Base-by-base conservation (phyloP, 2,329 filamentous ascomycete species). In the Paramyrothecium roridum region DNA sequence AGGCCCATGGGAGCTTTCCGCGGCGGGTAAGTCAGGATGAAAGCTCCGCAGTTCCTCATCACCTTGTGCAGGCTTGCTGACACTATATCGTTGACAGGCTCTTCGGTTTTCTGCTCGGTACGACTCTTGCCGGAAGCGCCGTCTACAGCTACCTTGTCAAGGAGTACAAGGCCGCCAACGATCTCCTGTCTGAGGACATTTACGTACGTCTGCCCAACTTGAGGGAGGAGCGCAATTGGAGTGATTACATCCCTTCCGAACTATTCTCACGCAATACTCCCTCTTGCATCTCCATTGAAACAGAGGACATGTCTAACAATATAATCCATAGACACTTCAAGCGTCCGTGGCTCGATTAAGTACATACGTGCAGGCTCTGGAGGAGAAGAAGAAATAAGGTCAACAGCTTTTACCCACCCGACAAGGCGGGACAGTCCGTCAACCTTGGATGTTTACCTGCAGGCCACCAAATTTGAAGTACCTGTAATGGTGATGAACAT, bases 141-240 rank as follows among this genome's bases (percentile, higher is more conserved):
- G 89, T 96, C 65, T 98, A 97, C 78, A 92, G 91, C 73, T 98
- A 98, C 73, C 84, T 96, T 62, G 78, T 98, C 65, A 86, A 93
- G 71, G 93, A 98, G 74, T 98, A 97, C 80, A 91, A 92, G 77
- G 81, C 92, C 47, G 90, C 91, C 64, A 98, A 97, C 78, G 90
- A 96, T 76, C 83, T 97, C 68, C 79, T 98, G 75, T 93, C 88
- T 58, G 92, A 96, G 76, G 93, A 98, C 75, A 96, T 98, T 72
- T 93, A 93, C 76, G 93, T 97, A 83, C 74, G 91, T 88, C 48
- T 51, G 56, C 54, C 33, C 30, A 17, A 48, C 33, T 43, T 17
- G 13, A 34, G 33, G 16, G 21, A 48, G 26, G 52, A 33, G 37
- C 7, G 12, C 37, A 16, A 8, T 13, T 13, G 37, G 6, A 10